These are phyloP conservation scores for Secale cereale DNA, from an alignment of 176 grass and related monocot genomes.

Conservation along the genomic window DNA sequence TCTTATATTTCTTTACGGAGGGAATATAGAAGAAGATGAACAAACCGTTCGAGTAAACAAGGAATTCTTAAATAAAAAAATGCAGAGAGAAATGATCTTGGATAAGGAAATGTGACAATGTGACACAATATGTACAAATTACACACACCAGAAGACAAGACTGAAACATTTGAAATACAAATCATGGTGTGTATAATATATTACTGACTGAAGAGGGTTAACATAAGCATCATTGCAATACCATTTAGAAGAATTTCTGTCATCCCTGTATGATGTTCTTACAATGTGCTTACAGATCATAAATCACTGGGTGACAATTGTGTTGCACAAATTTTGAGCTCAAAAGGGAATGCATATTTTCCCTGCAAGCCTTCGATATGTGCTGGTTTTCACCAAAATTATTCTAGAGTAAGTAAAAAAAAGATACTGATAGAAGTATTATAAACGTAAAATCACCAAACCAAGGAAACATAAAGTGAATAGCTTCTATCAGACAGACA, in stretches of 20 bases:
- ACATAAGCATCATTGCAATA: neutral
- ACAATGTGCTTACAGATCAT: slow-evolving; percentile 18
- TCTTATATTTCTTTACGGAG: too few species aligned
- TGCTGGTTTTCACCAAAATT: slow-evolving; percentile 1
- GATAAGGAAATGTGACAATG: neutral
- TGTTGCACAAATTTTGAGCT: slow-evolving; percentile 21
- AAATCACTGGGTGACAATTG: neutral
- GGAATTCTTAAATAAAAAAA: neutral
- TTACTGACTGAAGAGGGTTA: neutral
- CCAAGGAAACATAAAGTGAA: neutral
- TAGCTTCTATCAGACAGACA: neutral
- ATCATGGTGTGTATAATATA: neutral
- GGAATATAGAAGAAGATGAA: neutral
- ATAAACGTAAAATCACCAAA: neutral
- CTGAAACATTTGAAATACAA: neutral
- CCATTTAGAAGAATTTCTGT: slow-evolving; percentile 10
- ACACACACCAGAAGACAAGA: neutral
- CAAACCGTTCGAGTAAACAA: neutral
- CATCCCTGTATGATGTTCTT: slow-evolving; percentile 14
- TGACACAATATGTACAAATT: neutral
- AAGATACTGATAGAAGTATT: neutral
- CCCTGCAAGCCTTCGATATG: slow-evolving; percentile 23
- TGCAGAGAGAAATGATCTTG: neutral
- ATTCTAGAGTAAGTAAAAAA: slow-evolving; percentile 3
- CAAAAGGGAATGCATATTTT: slow-evolving; percentile 12